Percentiles rank a stretch among this genome's conserved stretches.
These are phyloP conservation scores for Yamadazyma atmosphaerica DNA, from an alignment of 1,139 yeast species.

Conservation along the genomic window DNA sequence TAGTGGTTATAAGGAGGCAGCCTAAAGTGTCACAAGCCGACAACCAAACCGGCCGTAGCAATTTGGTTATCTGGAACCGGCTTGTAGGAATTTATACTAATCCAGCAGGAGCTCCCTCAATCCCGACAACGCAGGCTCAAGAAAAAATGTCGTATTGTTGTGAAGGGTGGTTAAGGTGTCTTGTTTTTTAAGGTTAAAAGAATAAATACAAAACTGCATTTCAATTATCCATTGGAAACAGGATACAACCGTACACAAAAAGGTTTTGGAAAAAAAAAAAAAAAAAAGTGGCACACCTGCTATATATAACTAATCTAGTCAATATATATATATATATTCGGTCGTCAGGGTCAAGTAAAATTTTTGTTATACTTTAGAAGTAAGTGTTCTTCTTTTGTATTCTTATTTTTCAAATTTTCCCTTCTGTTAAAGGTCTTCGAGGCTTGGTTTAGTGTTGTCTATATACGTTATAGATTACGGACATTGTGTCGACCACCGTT, in stretches of 20 bases:
- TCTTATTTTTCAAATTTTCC: background rate
- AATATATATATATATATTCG: background rate
- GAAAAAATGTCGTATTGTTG: slow-evolving; percentile 3
- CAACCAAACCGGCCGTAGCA: background rate
- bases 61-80: background rate
- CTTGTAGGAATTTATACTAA: slow-evolving; percentile 1
- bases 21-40: too few relatives aligned
- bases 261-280: too few relatives aligned
- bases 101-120: background rate
- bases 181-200: background rate
- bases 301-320: background rate
- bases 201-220: background rate
- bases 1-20: too few relatives aligned
- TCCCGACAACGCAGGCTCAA: background rate
- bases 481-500: background rate
- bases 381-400: background rate
- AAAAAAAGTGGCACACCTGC: background rate
- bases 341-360: background rate
- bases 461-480: background rate
- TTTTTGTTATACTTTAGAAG: background rate
- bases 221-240: background rate
- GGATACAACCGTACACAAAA: slow-evolving; percentile 1
- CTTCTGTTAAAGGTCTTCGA: background rate
- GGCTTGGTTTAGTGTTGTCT: background rate
- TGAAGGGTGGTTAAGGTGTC: slow-evolving; percentile 1